Conservation (phyloP, 805 yeast species). For the Yamadazyma kitorensis region DNA sequence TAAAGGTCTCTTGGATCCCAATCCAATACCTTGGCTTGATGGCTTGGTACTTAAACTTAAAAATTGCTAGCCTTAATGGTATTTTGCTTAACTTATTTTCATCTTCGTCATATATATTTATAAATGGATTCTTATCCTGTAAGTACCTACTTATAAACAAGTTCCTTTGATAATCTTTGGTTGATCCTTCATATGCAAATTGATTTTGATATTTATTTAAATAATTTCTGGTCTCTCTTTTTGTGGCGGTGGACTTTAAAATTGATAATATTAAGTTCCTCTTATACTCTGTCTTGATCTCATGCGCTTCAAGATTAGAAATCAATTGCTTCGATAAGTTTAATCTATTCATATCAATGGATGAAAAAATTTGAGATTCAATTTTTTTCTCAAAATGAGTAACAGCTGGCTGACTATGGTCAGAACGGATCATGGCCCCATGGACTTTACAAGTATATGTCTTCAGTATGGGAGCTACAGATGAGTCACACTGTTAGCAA, state of each 20-base stretch:
- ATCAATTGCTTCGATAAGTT: conserved; percentile 29
- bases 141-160: conserved; percentile 32
- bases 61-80: conserved; percentile 54
- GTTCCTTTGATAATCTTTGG: conserved; percentile 26
- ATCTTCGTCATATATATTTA: conserved; percentile 27
- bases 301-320: conserved; percentile 35
- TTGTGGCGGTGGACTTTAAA: conserved; percentile 86
- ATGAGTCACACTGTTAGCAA: too few relatives aligned
- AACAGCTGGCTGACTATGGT: too few relatives aligned
- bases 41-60: conserved; percentile 45
- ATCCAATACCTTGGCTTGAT: conserved; percentile 30
- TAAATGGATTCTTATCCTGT: conserved; percentile 31
- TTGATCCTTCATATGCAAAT: conserved; percentile 26
- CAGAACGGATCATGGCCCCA: too few relatives aligned
- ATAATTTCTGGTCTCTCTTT: conserved; percentile 85
- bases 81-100: conserved; percentile 35
- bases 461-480: too few relatives aligned
- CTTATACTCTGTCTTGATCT: conserved; percentile 43
- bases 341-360: conserved; percentile 11
- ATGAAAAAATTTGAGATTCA: too few relatives aligned
- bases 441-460: too few relatives aligned
- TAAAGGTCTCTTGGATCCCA: conserved; percentile 56
- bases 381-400: too few relatives aligned
- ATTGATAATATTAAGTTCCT: conserved; percentile 79
- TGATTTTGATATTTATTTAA: conserved; percentile 63